phyloP scores from a whole-genome alignment of 371 early-diverging fungal genomes.

The Rhizopus stolonifer region DNA sequence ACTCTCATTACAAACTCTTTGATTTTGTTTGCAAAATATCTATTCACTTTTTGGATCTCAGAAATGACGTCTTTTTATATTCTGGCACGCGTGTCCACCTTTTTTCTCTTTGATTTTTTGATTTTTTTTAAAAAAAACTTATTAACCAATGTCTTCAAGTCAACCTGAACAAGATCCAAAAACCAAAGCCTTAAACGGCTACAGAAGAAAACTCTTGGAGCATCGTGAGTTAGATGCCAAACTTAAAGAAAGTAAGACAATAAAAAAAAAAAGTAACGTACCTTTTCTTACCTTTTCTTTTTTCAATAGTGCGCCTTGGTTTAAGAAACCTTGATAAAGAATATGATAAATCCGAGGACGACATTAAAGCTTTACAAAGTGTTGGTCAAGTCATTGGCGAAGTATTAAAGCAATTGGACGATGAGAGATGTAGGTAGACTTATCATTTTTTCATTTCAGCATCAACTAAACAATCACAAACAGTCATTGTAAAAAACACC shows the following conservation, averaged over 20 bases:
- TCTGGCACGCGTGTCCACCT: not conserved
- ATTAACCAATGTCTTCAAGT: conserved; percentile 30
- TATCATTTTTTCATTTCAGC: not conserved
- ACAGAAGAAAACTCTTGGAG: conserved; percentile 85
- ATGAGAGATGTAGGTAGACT: conserved; percentile 84
- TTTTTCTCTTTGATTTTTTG: conserved; percentile 4
- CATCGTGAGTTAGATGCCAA: conserved; percentile 94
- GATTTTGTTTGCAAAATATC: conserved; percentile 2
- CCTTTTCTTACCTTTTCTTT: conserved; percentile 6
- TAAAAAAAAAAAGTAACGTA: not conserved
- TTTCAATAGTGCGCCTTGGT: conserved; percentile 89
- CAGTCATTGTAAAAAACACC: conserved; percentile 98
- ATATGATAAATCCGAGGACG: conserved; percentile 96
- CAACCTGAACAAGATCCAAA: conserved; percentile 41
- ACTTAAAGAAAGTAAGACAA: conserved; percentile 84
- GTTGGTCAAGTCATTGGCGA: conserved; percentile 99
- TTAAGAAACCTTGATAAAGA: conserved; percentile 82
- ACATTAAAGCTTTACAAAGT: conserved; percentile 97
- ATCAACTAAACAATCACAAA: not conserved
- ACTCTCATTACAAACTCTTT: not conserved
- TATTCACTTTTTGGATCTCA: not conserved
- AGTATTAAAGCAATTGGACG: conserved; percentile 97
- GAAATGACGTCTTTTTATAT: conserved; percentile 8
- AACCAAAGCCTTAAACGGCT: conserved; percentile 77
- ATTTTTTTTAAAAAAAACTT: conserved; percentile 4